Evolutionary conservation across 768 basidiomycete genomes (phyloP).

Genomic region (Pulveroboletus frians): DNA sequence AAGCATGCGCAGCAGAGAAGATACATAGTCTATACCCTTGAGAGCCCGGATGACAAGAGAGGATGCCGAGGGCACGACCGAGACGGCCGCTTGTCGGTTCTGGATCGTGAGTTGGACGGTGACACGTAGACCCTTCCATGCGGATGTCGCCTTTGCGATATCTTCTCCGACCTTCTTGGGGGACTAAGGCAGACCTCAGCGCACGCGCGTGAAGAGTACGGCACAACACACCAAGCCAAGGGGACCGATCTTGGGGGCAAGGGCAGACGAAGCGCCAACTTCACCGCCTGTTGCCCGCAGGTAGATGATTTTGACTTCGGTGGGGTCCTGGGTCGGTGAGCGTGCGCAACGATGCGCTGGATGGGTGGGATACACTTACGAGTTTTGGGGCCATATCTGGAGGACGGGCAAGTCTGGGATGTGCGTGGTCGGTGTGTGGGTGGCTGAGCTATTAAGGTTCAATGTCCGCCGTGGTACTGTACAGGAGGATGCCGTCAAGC

Average conservation of each 20-base stretch:
- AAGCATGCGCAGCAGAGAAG: neutral
- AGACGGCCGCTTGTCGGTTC: conserved; percentile 97
- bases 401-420: conserved; percentile 8
- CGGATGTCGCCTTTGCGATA: conserved; percentile 96
- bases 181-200: conserved; percentile 51
- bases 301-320: conserved; percentile 98
- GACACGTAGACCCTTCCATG: conserved; percentile 99
- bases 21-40: conserved; percentile 74
- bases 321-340: conserved; percentile 73
- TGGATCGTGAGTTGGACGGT: conserved; percentile 99
- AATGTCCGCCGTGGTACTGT: conserved; percentile 49
- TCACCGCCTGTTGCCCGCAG: conserved; percentile 98
- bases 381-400: conserved; percentile 73
- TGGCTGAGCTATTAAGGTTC: conserved; percentile 48
- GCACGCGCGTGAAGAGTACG: neutral
- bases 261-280: conserved; percentile 96
- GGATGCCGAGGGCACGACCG: conserved; percentile 95
- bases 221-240: conserved; percentile 82
- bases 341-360: neutral
- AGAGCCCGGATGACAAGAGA: conserved; percentile 97
- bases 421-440: conserved; percentile 7
- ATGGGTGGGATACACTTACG: conserved; percentile 37
- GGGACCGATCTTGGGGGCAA: conserved; percentile 99
- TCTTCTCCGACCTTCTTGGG: conserved; percentile 99
- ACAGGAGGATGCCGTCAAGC: conserved; percentile 37